Conservation (phyloP, 306 rosid species). For the Gastrolobium villosum region DNA sequence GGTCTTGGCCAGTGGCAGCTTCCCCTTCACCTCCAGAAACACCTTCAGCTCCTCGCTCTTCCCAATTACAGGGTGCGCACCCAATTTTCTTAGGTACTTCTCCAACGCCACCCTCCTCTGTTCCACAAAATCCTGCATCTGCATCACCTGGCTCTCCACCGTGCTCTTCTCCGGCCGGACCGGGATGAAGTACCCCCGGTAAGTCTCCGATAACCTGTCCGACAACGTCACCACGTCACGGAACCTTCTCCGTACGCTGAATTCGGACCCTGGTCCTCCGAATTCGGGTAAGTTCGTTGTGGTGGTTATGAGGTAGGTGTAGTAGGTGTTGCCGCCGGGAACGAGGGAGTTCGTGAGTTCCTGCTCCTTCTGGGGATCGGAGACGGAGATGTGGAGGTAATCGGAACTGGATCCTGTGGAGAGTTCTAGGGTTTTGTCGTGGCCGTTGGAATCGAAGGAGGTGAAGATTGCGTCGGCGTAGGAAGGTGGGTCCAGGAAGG, state of each 20-base stretch:
- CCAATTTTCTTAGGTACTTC: constrained; percentile 82
- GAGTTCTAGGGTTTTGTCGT: constrained; percentile 33
- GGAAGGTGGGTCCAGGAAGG: constrained; percentile 74
- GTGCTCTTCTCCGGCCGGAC: constrained; percentile 93
- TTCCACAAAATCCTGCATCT: constrained; percentile 93
- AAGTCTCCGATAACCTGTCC: constrained; percentile 84
- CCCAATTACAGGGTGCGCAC: constrained; percentile 78
- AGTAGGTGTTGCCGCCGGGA: constrained; percentile 71
- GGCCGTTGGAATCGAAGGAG: constrained; percentile 66
- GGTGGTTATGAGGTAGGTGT: constrained; percentile 81
- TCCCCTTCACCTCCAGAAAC: constrained; percentile 82
- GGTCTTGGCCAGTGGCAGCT: constrained; percentile 62
- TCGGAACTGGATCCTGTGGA: constrained; percentile 62
- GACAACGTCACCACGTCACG: constrained; percentile 86
- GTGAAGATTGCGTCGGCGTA: constrained; percentile 79
- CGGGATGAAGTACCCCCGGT: constrained; percentile 84
- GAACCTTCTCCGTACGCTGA: constrained; percentile 79
- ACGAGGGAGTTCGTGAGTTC: constrained; percentile 80
- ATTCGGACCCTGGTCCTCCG: constrained; percentile 67
- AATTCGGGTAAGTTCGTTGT: constrained; percentile 73
- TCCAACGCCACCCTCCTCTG: constrained; percentile 90
- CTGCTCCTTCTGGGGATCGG: constrained; percentile 89
- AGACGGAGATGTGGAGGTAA: constrained; percentile 67
- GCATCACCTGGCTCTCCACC: constrained; percentile 98
- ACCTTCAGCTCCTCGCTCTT: constrained; percentile 84